Conservation (phyloP, 78 protist genomes). For the Blattamonas nauphoetae region DNA sequence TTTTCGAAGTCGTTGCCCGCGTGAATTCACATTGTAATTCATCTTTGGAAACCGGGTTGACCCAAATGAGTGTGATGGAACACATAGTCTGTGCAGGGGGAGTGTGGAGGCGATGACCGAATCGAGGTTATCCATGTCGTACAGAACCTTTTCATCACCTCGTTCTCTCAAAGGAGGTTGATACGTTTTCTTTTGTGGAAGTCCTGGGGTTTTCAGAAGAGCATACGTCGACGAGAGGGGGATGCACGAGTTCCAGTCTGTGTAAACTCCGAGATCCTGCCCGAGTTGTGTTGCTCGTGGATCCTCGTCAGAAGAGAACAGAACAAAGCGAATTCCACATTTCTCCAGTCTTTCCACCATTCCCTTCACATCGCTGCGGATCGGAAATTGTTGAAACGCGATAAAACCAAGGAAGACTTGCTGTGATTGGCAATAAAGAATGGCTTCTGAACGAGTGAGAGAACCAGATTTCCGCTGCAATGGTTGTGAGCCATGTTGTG, state of each 20-base stretch:
- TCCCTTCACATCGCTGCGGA: not conserved
- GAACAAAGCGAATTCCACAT: not conserved
- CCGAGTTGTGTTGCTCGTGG: not conserved
- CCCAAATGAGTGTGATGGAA: not conserved
- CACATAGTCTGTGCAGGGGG: not conserved
- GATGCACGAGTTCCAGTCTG: not conserved
- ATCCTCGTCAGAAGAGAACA: not conserved
- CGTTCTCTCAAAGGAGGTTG: no score
- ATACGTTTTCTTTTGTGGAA: no score
- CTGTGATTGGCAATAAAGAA: not conserved
- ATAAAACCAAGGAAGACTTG: not conserved
- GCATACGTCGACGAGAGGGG: not conserved
- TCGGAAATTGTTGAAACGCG: not conserved
- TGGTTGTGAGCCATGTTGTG: not conserved
- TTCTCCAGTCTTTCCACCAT: not conserved
- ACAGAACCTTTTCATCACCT: no score
- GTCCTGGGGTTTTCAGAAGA: not conserved
- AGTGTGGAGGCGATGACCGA: not conserved
- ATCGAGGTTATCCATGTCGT: not conserved
- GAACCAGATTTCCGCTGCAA: not conserved
- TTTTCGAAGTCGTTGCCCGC: no score
- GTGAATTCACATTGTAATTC: no score
- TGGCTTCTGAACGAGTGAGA: not conserved
- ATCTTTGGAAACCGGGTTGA: not conserved
- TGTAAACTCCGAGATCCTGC: not conserved